Evolutionary conservation across 2,329 filamentous ascomycete species (phyloP).

Genomic region (Juglanconis juglandina): DNA sequence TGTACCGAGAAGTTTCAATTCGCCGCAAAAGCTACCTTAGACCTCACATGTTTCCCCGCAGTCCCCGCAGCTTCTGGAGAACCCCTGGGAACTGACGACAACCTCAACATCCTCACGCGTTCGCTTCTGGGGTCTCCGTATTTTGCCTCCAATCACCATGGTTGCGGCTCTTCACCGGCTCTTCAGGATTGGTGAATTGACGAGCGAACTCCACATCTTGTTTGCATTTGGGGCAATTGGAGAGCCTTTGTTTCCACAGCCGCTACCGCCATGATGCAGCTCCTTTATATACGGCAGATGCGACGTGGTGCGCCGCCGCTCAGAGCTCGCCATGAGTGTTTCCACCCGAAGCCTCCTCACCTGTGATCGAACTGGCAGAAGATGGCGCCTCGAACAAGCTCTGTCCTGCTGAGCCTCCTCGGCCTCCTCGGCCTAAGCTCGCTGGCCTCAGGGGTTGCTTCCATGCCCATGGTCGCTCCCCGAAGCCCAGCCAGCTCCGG

Average conservation of each 20-base stretch:
- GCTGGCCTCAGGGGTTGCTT: background rate
- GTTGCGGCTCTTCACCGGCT: background rate
- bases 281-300: background rate
- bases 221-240: background rate
- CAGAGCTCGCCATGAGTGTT: background rate
- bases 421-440: slow-evolving; percentile 8
- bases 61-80: too few relatives aligned
- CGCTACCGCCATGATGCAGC: background rate
- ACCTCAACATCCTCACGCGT: background rate
- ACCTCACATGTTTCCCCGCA: background rate
- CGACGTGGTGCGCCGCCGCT: background rate
- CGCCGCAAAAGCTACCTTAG: background rate
- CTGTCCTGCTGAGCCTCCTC: background rate
- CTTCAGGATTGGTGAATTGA: background rate
- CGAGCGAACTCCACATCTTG: background rate
- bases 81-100: background rate
- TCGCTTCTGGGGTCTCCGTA: background rate
- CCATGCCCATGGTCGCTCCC: slow-evolving; percentile 3
- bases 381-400: background rate
- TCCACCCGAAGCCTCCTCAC: background rate
- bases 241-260: too few relatives aligned
- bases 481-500: slow-evolving; percentile 18
- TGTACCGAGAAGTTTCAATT: background rate
- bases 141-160: slow-evolving; percentile 17
- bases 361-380: background rate